Evolutionary conservation across 306 rosid species (phyloP).

Genomic region (barrel medic (Medicago truncatula)): MtrunA17r5.0-ANR NC_053043.1:33574501-33575000

Average conservation of each 20-base stretch:
- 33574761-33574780: slow-evolving; percentile 94
- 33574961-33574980: slow-evolving; percentile 98
- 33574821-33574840: slow-evolving; percentile 99
- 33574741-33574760: slow-evolving; percentile 98
- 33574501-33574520: too few species aligned
- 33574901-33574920: slow-evolving; percentile 84
- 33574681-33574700: slow-evolving; percentile 99
- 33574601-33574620: not conserved
- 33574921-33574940: slow-evolving; percentile 96
- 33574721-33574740: slow-evolving; percentile 99
- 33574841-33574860: slow-evolving; percentile 95
- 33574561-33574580: too few species aligned
- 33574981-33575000: slow-evolving; percentile 95
- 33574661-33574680: slow-evolving; percentile 71
- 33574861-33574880: slow-evolving; percentile 98
- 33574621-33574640: slow-evolving; percentile 25
- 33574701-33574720: slow-evolving; percentile 90
- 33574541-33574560: too few species aligned
- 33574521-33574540: too few species aligned
- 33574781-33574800: slow-evolving; percentile 85
- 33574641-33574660: slow-evolving; percentile 23
- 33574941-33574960: slow-evolving; percentile 90
- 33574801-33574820: slow-evolving; percentile 99
- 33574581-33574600: too few species aligned
- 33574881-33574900: slow-evolving; percentile 84